Evolutionary conservation across 2,329 filamentous ascomycete genomes (phyloP).

Genomic region (Gremmenia infestans): DNA sequence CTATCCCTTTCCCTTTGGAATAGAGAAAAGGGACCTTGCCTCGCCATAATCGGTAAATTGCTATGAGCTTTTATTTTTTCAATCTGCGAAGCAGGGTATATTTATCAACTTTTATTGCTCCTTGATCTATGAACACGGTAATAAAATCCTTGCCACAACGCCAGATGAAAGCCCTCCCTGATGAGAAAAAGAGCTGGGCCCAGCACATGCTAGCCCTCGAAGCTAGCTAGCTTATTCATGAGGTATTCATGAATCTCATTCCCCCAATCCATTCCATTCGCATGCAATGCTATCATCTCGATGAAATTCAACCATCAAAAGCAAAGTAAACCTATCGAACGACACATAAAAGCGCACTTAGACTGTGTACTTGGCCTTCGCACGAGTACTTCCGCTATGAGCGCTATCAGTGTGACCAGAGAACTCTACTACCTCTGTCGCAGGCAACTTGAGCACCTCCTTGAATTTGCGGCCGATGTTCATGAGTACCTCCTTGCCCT

Average conservation of each 20-base stretch:
- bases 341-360: slow-evolving; percentile 40
- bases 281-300: slow-evolving; percentile 7
- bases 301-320: slow-evolving; percentile 2
- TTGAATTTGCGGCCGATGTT: slow-evolving; percentile 90
- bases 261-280: slow-evolving; percentile 3
- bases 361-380: slow-evolving; percentile 88
- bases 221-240: slow-evolving; percentile 12
- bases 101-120: not conserved
- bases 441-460: slow-evolving; percentile 75
- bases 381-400: slow-evolving; percentile 86
- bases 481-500: slow-evolving; percentile 79
- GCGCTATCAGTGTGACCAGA: slow-evolving; percentile 94
- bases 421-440: slow-evolving; percentile 81
- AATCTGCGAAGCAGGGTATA: no score
- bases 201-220: not conserved
- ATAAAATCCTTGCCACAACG: slow-evolving; percentile 8
- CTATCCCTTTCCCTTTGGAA: no score
- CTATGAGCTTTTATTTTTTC: not conserved
- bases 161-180: slow-evolving; percentile 12
- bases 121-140: slow-evolving; percentile 15
- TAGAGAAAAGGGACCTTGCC: no score
- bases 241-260: slow-evolving; percentile 10
- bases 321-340: no score
- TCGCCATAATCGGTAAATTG: no score
- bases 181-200: slow-evolving; percentile 7